Evolutionary conservation across 768 basidiomycete species (phyloP).

Genomic region (Mycena olivaceomarginata): DNA sequence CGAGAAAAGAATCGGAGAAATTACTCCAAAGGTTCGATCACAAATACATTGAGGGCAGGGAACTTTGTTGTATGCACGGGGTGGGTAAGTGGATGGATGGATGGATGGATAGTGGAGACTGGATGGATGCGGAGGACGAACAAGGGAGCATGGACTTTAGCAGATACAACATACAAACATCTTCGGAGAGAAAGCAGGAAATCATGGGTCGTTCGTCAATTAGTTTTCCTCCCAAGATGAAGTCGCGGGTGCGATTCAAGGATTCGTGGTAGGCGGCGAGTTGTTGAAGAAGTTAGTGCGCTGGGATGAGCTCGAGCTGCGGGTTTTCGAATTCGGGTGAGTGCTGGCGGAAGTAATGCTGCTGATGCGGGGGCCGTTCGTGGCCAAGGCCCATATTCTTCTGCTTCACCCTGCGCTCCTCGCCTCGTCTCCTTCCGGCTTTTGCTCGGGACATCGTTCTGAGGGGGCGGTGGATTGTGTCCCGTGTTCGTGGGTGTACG

Average conservation of each 20-base stretch:
- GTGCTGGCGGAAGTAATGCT: constrained; percentile 74
- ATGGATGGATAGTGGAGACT: constrained; percentile 17
- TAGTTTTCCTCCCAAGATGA: neutral
- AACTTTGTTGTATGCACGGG: neutral
- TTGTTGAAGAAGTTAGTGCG: constrained; percentile 59
- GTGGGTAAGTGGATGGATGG: constrained; percentile 23
- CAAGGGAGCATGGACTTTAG: constrained; percentile 2
- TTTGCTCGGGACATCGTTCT: constrained; percentile 66
- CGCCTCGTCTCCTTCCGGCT: constrained; percentile 78
- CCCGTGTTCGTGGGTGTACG: constrained; percentile 69
- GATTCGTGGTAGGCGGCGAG: constrained; percentile 44
- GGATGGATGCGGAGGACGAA: constrained; percentile 23
- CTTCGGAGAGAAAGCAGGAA: constrained; percentile 2
- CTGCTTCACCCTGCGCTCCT: constrained; percentile 82
- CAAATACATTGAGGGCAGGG: constrained; percentile 21
- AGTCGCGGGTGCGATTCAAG: constrained; percentile 7
- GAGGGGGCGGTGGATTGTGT: constrained; percentile 56
- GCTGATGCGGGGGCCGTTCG: constrained; percentile 67
- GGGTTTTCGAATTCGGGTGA: constrained; percentile 80
- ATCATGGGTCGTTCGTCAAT: constrained; percentile 5
- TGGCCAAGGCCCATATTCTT: constrained; percentile 69
- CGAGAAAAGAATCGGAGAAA: constrained; percentile 5
- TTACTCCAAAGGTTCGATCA: constrained; percentile 14
- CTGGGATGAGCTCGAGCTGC: constrained; percentile 74
- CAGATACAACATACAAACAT: constrained; percentile 33